phyloP scores from a whole-genome alignment of 2,329 filamentous ascomycete genomes.

The Monilinia aucupariae region DNA sequence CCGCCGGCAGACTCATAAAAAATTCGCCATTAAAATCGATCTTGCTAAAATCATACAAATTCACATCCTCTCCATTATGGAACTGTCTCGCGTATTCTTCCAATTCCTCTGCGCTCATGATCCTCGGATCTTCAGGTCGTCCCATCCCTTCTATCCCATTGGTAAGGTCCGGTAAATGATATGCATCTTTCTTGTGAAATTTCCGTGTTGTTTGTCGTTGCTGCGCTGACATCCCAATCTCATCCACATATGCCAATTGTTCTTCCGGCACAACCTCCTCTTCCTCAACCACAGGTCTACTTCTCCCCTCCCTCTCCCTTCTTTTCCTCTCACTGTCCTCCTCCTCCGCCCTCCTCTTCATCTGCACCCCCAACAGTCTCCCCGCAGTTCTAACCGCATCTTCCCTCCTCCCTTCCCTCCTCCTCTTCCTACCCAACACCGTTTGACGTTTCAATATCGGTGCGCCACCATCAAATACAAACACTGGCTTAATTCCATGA shows the following conservation, averaged over 20 bases:
- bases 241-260: conserved; percentile 83
- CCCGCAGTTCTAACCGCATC: conserved; percentile 90
- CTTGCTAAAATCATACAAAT: conserved; percentile 92
- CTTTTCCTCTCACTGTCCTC: conserved; percentile 62
- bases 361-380: conserved; percentile 86
- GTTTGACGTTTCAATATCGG: conserved; percentile 88
- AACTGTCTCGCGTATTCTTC: conserved; percentile 93
- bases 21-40: conserved; percentile 97
- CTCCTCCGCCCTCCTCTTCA: conserved; percentile 85
- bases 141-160: conserved; percentile 78
- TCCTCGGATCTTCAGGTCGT: conserved; percentile 82
- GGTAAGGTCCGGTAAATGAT: conserved; percentile 85
- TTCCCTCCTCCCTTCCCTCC: conserved; percentile 82
- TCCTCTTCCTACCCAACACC: conserved; percentile 68
- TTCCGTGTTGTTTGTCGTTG: conserved; percentile 69
- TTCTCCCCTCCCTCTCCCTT: conserved; percentile 38
- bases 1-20: conserved; percentile 82
- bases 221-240: conserved; percentile 71
- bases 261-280: conserved; percentile 61
- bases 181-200: conserved; percentile 89
- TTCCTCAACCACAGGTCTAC: conserved; percentile 43
- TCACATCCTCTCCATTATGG: conserved; percentile 84
- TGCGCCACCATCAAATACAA: conserved; percentile 95
- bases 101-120: conserved; percentile 93
- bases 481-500: conserved; percentile 93